phyloP scores from a whole-genome alignment of 108 stramenopile species.

The Ochromonas danica region DNA sequence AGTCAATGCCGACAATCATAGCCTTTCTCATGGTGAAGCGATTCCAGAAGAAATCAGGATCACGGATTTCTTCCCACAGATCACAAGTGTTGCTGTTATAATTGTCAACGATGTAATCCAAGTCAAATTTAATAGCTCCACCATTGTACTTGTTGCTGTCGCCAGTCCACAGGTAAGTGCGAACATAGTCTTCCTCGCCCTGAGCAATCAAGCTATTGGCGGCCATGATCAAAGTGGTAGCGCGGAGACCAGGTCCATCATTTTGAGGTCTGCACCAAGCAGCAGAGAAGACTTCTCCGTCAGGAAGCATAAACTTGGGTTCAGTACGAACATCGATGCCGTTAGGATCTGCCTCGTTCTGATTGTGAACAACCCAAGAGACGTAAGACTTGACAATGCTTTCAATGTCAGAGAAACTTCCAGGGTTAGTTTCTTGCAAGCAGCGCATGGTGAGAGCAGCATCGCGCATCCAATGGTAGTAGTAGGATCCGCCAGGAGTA shows the following conservation, averaged over 20 bases:
- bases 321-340: slow-evolving; percentile 25
- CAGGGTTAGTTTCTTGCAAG: slow-evolving; percentile 19
- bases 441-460: slow-evolving; percentile 34
- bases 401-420: slow-evolving; percentile 6
- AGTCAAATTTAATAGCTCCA: slow-evolving; percentile 28
- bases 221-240: slow-evolving; percentile 23
- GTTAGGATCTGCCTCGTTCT: slow-evolving; percentile 33
- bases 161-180: slow-evolving; percentile 25
- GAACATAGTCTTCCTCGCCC: slow-evolving; percentile 14
- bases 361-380: slow-evolving; percentile 8
- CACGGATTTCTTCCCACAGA: slow-evolving; percentile 34
- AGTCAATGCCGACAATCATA: slow-evolving; percentile 18
- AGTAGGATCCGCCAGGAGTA: slow-evolving; percentile 34
- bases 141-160: slow-evolving; percentile 29
- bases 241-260: slow-evolving; percentile 34
- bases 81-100: slow-evolving; percentile 26
- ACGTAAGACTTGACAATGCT: slow-evolving; percentile 21
- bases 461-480: slow-evolving; percentile 37
- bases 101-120: slow-evolving; percentile 16
- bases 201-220: slow-evolving; percentile 25
- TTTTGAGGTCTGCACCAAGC: slow-evolving; percentile 37
- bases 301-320: slow-evolving; percentile 30
- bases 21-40: slow-evolving; percentile 33
- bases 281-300: slow-evolving; percentile 24
- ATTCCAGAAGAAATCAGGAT: slow-evolving; percentile 36